Conservation (phyloP, 768 basidiomycete species). For the Phylloporus rhodoxanthus region DNA sequence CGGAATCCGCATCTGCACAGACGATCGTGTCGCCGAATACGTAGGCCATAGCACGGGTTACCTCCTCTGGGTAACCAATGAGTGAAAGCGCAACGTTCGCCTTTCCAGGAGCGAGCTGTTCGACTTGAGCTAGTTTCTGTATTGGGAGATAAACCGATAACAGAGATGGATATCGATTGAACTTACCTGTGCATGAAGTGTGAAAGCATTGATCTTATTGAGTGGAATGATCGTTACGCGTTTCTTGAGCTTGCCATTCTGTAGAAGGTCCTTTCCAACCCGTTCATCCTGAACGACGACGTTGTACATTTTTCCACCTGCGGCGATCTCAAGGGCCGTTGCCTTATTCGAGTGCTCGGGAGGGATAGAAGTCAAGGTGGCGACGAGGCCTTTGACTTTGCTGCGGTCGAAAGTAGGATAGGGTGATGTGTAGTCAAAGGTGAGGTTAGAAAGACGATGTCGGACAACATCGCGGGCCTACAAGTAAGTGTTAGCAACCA, state of each 20-base stretch:
- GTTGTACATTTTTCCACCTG: conserved; percentile 85
- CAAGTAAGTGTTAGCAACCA: conserved; percentile 5
- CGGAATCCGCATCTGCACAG: conserved; percentile 82
- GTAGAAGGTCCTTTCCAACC: conserved; percentile 78
- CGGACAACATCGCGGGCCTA: conserved; percentile 68
- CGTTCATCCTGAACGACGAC: conserved; percentile 91
- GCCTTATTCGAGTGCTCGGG: conserved; percentile 68
- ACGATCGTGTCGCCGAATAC: conserved; percentile 93
- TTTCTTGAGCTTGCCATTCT: conserved; percentile 72
- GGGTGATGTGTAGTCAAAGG: conserved; percentile 81
- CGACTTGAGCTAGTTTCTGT: conserved; percentile 74
- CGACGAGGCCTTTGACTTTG: conserved; percentile 89
- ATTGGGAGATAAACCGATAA: not conserved
- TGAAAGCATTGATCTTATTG: conserved; percentile 77
- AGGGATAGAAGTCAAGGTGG: conserved; percentile 75
- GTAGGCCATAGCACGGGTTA: conserved; percentile 83
- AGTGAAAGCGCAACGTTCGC: conserved; percentile 85
- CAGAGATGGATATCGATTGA: not conserved
- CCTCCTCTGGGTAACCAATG: conserved; percentile 74
- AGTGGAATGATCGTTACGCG: conserved; percentile 92
- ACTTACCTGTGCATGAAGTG: conserved; percentile 43
- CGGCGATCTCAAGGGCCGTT: conserved; percentile 89
- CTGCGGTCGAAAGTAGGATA: conserved; percentile 72
- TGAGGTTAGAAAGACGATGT: conserved; percentile 60
- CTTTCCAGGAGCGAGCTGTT: conserved; percentile 68